Evolutionary conservation across 108 stramenopile genomes (phyloP).

Genomic region (Nitzschia palea): DNA sequence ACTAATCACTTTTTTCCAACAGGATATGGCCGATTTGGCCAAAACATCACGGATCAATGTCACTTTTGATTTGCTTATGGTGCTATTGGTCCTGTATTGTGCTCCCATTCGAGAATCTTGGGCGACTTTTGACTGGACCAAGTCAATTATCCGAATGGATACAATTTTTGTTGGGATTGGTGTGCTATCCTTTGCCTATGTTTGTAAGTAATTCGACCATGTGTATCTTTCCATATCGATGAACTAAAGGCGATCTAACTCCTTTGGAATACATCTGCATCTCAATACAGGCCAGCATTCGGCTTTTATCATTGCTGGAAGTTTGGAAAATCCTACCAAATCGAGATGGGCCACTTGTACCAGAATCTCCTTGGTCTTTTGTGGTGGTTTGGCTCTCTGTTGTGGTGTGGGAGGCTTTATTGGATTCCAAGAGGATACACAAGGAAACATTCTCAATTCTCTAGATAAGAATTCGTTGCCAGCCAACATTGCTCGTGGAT

Average conservation of each 20-base stretch:
- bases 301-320: slow-evolving; percentile 86
- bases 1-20: neutral
- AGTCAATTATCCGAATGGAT: slow-evolving; percentile 34
- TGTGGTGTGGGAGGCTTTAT: slow-evolving; percentile 68
- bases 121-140: slow-evolving; percentile 25
- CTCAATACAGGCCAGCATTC: no score
- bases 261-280: no score
- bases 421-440: slow-evolving; percentile 55
- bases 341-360: slow-evolving; percentile 72
- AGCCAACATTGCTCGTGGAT: slow-evolving; percentile 53
- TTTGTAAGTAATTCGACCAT: no score
- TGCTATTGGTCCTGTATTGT: slow-evolving; percentile 47
- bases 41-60: slow-evolving; percentile 70
- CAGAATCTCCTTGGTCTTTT: slow-evolving; percentile 42
- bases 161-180: slow-evolving; percentile 84
- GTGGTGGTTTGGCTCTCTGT: slow-evolving; percentile 43
- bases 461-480: slow-evolving; percentile 32
- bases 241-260: no score
- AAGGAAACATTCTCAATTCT: slow-evolving; percentile 75
- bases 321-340: slow-evolving; percentile 65
- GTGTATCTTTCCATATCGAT: no score
- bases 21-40: slow-evolving; percentile 86
- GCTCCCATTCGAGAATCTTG: slow-evolving; percentile 23
- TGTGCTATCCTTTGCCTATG: slow-evolving; percentile 84
- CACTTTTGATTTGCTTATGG: slow-evolving; percentile 57